Conservation (phyloP, 2,329 filamentous ascomycete genomes). For the Aspergillus neoniger region DNA sequence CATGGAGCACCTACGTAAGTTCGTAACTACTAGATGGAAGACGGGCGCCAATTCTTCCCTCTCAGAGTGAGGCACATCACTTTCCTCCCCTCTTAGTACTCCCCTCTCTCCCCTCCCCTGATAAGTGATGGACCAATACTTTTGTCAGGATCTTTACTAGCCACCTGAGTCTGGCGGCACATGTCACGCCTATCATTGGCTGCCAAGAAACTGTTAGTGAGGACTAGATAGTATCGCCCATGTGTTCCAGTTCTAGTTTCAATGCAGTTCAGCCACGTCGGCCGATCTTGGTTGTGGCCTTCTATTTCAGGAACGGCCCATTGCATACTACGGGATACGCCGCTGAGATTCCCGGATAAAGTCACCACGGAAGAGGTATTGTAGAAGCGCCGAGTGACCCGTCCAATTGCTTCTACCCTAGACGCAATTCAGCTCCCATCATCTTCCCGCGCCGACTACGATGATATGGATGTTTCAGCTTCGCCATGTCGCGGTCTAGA, state of each 20-base stretch:
- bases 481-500: neutral
- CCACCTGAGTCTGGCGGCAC: conserved; percentile 3
- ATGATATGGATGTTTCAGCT: neutral
- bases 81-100: neutral
- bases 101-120: neutral
- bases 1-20: neutral
- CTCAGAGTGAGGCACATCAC: too few species aligned
- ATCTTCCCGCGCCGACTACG: neutral
- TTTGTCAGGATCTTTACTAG: neutral
- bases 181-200: conserved; percentile 8
- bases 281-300: neutral
- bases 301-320: neutral
- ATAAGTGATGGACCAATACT: conserved; percentile 2
- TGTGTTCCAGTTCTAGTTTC: neutral
- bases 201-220: neutral
- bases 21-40: neutral
- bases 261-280: conserved; percentile 4
- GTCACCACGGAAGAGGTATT: neutral
- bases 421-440: neutral
- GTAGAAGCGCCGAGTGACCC: neutral
- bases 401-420: neutral
- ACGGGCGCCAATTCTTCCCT: neutral
- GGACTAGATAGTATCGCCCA: neutral
- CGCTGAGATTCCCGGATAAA: neutral
- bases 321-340: neutral